A percentile compares a stretch with the other conserved stretches of the same genome.
Evolutionary conservation across 2,329 filamentous ascomycete species (phyloP).

Genomic region (Huntiella moniliformis): DNA sequence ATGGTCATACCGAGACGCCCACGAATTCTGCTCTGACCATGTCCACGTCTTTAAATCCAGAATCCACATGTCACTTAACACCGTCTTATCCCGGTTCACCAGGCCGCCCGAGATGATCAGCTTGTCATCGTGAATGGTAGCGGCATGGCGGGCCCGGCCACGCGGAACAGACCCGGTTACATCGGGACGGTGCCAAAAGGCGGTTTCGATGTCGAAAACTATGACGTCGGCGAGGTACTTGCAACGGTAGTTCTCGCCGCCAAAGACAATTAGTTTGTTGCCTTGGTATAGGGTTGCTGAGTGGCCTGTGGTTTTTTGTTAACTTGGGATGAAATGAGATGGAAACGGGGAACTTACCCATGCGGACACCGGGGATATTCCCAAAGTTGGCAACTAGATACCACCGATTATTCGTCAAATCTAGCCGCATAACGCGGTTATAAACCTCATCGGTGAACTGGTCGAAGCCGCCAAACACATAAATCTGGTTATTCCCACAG

Average conservation of each 20-base stretch:
- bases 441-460: slow-evolving; percentile 98
- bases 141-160: slow-evolving; percentile 80
- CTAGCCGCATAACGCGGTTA: slow-evolving; percentile 83
- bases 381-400: slow-evolving; percentile 95
- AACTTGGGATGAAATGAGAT: background rate
- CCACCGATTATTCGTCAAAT: slow-evolving; percentile 80
- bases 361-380: slow-evolving; percentile 88
- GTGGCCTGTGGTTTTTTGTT: slow-evolving; percentile 41
- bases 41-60: slow-evolving; percentile 93
- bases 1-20: slow-evolving; percentile 88
- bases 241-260: slow-evolving; percentile 92
- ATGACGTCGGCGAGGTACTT: slow-evolving; percentile 92
- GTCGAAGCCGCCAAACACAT: slow-evolving; percentile 95
- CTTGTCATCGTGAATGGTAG: slow-evolving; percentile 89
- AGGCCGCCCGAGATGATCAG: slow-evolving; percentile 93
- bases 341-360: slow-evolving; percentile 43
- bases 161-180: slow-evolving; percentile 71
- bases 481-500: slow-evolving; percentile 92
- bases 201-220: slow-evolving; percentile 83
- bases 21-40: slow-evolving; percentile 91
- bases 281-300: slow-evolving; percentile 87
- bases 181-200: slow-evolving; percentile 86
- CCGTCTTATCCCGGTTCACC: slow-evolving; percentile 76
- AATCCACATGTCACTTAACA: slow-evolving; percentile 91
- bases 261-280: slow-evolving; percentile 90